phyloP scores from a whole-genome alignment of 169 alveolate species.

The Cryptosporidium sp. region DNA sequence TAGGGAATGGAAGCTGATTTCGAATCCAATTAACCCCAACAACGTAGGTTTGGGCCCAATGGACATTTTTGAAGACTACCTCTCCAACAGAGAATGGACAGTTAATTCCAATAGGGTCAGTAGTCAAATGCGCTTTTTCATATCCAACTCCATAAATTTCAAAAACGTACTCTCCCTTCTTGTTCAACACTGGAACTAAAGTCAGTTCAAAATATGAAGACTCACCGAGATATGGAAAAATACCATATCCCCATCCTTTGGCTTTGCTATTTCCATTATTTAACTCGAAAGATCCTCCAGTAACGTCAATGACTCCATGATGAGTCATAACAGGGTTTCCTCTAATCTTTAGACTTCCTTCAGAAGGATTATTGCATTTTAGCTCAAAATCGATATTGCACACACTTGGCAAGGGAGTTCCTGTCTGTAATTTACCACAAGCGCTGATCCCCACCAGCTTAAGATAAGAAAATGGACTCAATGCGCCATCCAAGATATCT shows the following conservation, averaged over 20 bases:
- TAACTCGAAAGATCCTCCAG: slow-evolving; percentile 67
- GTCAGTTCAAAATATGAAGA: slow-evolving; percentile 66
- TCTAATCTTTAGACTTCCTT: slow-evolving; percentile 31
- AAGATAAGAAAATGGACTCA: slow-evolving; percentile 55
- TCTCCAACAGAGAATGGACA: slow-evolving; percentile 70
- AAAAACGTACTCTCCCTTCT: slow-evolving; percentile 36
- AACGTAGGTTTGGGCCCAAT: slow-evolving; percentile 44
- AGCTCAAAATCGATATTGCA: slow-evolving; percentile 34
- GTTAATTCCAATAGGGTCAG: slow-evolving; percentile 62
- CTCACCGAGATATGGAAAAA: slow-evolving; percentile 69
- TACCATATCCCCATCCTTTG: slow-evolving; percentile 72
- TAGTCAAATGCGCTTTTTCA: slow-evolving; percentile 36
- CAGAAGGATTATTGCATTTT: slow-evolving; percentile 69
- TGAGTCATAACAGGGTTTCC: slow-evolving; percentile 59
- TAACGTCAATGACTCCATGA: slow-evolving; percentile 56
- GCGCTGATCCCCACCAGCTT: slow-evolving; percentile 49
- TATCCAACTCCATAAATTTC: slow-evolving; percentile 57
- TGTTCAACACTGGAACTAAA: slow-evolving; percentile 49
- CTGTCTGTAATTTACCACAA: slow-evolving; percentile 49
- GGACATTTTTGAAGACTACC: slow-evolving; percentile 39
- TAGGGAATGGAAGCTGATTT: slow-evolving; percentile 68
- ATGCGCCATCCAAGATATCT: slow-evolving; percentile 62
- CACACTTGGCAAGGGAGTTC: slow-evolving; percentile 43
- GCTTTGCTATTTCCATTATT: slow-evolving; percentile 16
- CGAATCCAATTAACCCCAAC: slow-evolving; percentile 58